A percentile compares a stretch with the other conserved stretches of the same genome.
Conservation (phyloP, 2,329 filamentous ascomycete species). For the Grosmannia penicillata region DNA sequence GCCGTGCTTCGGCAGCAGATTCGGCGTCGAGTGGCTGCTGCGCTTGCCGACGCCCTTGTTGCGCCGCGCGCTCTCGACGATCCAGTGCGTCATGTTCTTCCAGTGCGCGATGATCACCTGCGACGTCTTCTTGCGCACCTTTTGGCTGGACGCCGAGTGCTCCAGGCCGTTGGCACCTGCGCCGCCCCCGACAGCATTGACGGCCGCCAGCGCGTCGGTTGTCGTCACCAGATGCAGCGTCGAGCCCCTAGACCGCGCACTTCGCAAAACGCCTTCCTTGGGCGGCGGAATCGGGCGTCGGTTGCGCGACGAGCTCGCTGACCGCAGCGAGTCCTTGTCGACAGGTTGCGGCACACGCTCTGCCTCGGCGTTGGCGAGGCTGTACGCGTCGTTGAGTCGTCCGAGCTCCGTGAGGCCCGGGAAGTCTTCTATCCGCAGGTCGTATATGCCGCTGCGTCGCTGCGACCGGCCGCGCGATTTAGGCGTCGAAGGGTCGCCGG, state of each 20-base stretch:
- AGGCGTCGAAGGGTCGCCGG: conserved; percentile 36
- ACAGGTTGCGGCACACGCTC: conserved; percentile 50
- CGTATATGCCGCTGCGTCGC: conserved; percentile 54
- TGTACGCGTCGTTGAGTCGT: conserved; percentile 24
- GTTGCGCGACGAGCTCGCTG: conserved; percentile 61
- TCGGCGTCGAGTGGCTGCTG: conserved; percentile 43
- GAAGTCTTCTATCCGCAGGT: conserved; percentile 56
- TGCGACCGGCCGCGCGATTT: conserved; percentile 63
- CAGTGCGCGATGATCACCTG: conserved; percentile 44
- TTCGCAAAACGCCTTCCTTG: conserved; percentile 59
- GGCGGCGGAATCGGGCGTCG: conserved; percentile 68
- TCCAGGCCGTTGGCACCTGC: conserved; percentile 14
- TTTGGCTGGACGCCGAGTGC: conserved; percentile 21
- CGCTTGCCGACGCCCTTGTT: conserved; percentile 32
- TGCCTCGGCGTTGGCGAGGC: conserved; percentile 24
- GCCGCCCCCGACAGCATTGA: conserved; percentile 11
- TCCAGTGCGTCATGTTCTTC: conserved; percentile 52
- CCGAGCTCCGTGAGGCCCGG: conserved; percentile 57
- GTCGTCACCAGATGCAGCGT: conserved; percentile 75
- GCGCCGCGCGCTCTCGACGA: conserved; percentile 41
- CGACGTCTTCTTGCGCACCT: conserved; percentile 40
- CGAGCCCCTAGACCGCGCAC: conserved; percentile 62
- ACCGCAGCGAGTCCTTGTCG: conserved; percentile 65
- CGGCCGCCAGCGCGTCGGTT: conserved; percentile 31
- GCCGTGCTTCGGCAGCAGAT: conserved; percentile 36